Base-by-base conservation (phyloP, 495 filamentous ascomycete genomes). In the Hyaloscypha hepaticicola region DNA sequence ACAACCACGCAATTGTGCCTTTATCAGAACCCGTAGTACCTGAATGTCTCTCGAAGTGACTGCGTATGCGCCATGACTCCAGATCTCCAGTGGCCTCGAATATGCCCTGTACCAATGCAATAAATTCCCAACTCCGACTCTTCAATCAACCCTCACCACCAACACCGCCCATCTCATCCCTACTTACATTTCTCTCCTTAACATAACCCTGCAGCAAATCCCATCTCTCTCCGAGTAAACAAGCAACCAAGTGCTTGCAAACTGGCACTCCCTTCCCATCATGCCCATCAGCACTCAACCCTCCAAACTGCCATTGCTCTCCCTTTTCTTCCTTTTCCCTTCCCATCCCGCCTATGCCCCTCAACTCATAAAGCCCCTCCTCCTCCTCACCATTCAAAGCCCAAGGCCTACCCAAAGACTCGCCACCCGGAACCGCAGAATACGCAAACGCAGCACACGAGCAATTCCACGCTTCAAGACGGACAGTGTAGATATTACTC, bases 191-290 rank as follows among this genome's bases (percentile, higher is more conserved):
- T 67, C 78, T 79, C 71, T 84, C 79, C 41, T 79, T 80, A 48
- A 87, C 80, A 69, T 83, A 82, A 5, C 70, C 65, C 14, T 79
- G 79, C 61, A 92, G 81, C 31, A 90, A 71, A 1, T 69, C 68
- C 77, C 90, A 93, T 45, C 83, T 74, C 75, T 88, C 89, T n/a
- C 80, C 87, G 66, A 98, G 69, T 55, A 93, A 70, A 76, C 91
- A 94, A 22, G 94, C 94, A 27, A 98, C 79, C 21, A 97, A 70
- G 75, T 98, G 94, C 77, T 97, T 97, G 72, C 94, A 98, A 33
- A 89, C 80, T 3, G 92, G 90, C 55, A 81, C 74, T 21, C 41
- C 21, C 19, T 66, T 69, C n/a, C 66, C 73, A 3, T 62, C 63
- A 28, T 27, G 63, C 64, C 79, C 70, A 59, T 69, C 64, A 22